A percentile compares a stretch with the other conserved stretches of the same genome.
phyloP scores from a whole-genome alignment of 805 yeast species.

The Sugiyamaella smithiae region DNA sequence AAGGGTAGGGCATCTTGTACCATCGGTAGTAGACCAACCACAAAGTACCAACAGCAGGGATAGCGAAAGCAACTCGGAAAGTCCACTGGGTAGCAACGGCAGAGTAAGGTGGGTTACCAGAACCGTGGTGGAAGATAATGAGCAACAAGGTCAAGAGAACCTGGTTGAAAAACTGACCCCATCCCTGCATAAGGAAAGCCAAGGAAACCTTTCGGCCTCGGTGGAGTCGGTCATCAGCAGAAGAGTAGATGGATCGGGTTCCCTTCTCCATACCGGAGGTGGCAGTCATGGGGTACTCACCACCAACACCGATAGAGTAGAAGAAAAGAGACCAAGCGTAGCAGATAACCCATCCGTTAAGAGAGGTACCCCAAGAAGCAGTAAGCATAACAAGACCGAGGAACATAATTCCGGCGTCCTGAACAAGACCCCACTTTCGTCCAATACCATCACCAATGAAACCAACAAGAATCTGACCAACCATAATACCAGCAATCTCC shows the following conservation, averaged over 20 bases:
- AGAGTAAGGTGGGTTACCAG: conserved; percentile 81
- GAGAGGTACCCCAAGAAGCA: conserved; percentile 55
- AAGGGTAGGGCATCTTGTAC: conserved; percentile 37
- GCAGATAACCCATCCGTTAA: conserved; percentile 55
- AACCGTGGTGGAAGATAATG: conserved; percentile 82
- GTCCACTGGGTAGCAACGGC: conserved; percentile 39
- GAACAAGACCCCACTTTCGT: conserved; percentile 57
- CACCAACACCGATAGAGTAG: conserved; percentile 55
- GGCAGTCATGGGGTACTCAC: conserved; percentile 65
- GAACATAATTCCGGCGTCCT: conserved; percentile 56
- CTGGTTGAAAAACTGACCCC: conserved; percentile 93
- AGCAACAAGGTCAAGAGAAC: conserved; percentile 81
- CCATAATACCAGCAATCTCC: conserved; percentile 48
- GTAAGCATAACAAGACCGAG: conserved; percentile 57
- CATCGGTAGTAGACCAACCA: conserved; percentile 39
- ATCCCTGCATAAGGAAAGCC: conserved; percentile 88
- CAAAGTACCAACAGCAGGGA: conserved; percentile 39
- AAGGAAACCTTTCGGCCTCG: conserved; percentile 38
- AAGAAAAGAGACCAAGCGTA: conserved; percentile 48
- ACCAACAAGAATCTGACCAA: conserved; percentile 61
- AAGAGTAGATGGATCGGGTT: conserved; percentile 29
- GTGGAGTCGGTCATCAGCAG: conserved; percentile 37
- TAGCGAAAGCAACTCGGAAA: conserved; percentile 37
- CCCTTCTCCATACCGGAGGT: conserved; percentile 62
- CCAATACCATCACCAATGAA: conserved; percentile 56